phyloP scores from a whole-genome alignment of 805 yeast genomes.

The Tetrapisispora namnaoensis region DNA sequence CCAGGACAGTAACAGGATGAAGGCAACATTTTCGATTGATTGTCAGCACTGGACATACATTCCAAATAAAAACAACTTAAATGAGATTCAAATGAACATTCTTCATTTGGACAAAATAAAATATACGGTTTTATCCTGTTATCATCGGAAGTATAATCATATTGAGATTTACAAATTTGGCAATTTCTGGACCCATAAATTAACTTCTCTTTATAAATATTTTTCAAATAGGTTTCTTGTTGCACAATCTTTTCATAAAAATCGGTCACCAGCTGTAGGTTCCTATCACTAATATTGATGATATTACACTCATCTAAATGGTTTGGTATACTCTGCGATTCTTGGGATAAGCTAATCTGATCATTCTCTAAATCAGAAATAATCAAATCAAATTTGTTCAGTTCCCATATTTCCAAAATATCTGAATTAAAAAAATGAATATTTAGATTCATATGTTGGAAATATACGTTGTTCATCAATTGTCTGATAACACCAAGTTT shows the following conservation, averaged over 20 bases:
- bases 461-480: constrained; percentile 36
- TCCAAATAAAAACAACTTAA: constrained; percentile 32
- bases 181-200: constrained; percentile 24
- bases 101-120: constrained; percentile 27
- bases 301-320: constrained; percentile 5
- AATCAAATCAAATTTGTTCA: constrained; percentile 14
- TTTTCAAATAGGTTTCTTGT: constrained; percentile 8
- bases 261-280: constrained; percentile 19
- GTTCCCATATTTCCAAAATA: constrained; percentile 15
- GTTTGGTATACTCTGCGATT: not conserved
- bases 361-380: not conserved
- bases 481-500: constrained; percentile 40
- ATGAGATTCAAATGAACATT: constrained; percentile 31
- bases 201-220: constrained; percentile 14
- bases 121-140: constrained; percentile 25
- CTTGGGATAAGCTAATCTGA: not conserved
- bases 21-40: constrained; percentile 21
- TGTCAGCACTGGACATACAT: constrained; percentile 11
- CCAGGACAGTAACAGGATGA: constrained; percentile 22
- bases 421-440: constrained; percentile 37
- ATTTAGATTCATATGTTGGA: constrained; percentile 36
- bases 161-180: constrained; percentile 21
- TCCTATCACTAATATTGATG: constrained; percentile 7
- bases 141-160: constrained; percentile 31
- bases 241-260: constrained; percentile 16